These are phyloP conservation scores for Leptographium flavum DNA, from an alignment of 2,329 filamentous ascomycete genomes.

Conservation along the genomic window DNA sequence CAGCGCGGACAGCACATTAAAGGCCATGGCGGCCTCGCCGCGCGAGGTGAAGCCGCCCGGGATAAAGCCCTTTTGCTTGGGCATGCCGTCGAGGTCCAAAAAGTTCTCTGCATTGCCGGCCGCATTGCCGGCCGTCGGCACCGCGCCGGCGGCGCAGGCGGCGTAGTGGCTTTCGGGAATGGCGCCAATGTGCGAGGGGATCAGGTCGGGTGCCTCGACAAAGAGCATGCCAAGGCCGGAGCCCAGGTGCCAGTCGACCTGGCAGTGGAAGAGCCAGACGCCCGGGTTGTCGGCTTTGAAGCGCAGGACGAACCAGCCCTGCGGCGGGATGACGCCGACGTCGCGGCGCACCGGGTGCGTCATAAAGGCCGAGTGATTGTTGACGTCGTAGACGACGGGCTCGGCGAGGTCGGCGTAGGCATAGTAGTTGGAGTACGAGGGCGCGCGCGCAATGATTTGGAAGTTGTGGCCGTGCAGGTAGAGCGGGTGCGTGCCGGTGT, in stretches of 20 bases:
- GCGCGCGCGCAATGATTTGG: constrained; percentile 39
- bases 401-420: constrained; percentile 29
- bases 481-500: constrained; percentile 58
- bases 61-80: constrained; percentile 7
- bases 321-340: constrained; percentile 48
- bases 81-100: constrained; percentile 15
- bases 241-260: constrained; percentile 64
- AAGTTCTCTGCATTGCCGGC: constrained; percentile 14
- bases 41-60: constrained; percentile 37
- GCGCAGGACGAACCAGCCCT: constrained; percentile 54
- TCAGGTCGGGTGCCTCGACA: constrained; percentile 44
- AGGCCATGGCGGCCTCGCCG: constrained; percentile 61
- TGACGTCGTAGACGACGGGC: constrained; percentile 11
- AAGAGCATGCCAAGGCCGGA: constrained; percentile 52
- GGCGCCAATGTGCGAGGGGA: constrained; percentile 40
- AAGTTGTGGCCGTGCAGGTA: constrained; percentile 68
- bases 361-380: constrained; percentile 26
- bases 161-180: constrained; percentile 47
- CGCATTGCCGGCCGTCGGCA: constrained; percentile 16
- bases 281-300: constrained; percentile 55
- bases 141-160: constrained; percentile 30
- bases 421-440: constrained; percentile 36
- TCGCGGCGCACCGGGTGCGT: constrained; percentile 51
- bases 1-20: constrained; percentile 56
- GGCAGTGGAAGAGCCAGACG: constrained; percentile 54